Evolutionary conservation across 73 alveolate species (phyloP).

Genomic region (Symbiodinium pilosum): DNA sequence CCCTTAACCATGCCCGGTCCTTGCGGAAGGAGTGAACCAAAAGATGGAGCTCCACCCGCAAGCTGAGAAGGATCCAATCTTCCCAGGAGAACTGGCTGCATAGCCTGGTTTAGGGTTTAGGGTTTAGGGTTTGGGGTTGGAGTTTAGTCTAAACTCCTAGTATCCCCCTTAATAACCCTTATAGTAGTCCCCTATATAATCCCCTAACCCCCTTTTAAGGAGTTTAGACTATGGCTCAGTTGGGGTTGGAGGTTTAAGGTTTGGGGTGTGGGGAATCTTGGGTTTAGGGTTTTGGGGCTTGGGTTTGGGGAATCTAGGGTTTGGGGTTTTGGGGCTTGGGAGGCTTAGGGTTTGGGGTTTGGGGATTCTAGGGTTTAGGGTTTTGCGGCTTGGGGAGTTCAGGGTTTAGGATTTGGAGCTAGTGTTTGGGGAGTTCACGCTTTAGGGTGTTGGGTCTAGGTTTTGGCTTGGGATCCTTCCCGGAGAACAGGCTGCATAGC

Average conservation of each 20-base stretch:
- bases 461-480: no score
- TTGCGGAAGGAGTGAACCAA: slow-evolving; percentile 23
- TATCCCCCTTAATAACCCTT: no score
- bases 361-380: neutral
- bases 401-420: neutral
- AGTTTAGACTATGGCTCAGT: no score
- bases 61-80: slow-evolving; percentile 17
- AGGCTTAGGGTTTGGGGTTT: neutral
- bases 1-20: neutral
- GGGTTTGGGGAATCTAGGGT: neutral
- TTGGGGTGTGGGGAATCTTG: neutral
- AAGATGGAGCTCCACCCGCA: neutral
- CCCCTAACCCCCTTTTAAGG: no score
- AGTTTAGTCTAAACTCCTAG: neutral
- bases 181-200: no score
- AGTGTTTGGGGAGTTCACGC: neutral
- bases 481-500: no score
- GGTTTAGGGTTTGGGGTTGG: neutral
- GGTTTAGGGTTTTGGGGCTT: neutral
- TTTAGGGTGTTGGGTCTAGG: no score
- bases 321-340: neutral
- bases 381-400: neutral
- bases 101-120: neutral
- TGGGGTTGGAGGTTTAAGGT: neutral
- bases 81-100: slow-evolving; percentile 27